A percentile compares a stretch with the other conserved stretches of the same genome.
phyloP scores from a whole-genome alignment of 305 asterid genomes.

The Solanum hybrid region DNA sequence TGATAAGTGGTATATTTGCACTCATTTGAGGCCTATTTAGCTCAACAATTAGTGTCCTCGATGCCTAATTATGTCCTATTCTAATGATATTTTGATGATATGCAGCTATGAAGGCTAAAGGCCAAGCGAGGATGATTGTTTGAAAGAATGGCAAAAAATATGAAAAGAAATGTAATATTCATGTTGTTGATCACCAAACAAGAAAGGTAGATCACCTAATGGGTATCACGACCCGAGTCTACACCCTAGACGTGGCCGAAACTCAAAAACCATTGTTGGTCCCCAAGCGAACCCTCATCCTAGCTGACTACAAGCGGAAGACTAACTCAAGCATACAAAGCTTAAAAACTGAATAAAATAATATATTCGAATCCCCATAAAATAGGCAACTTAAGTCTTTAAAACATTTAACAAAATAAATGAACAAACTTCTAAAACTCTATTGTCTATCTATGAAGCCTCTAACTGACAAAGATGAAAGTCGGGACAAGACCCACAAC shows the following conservation, averaged over 20 bases:
- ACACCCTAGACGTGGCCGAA: background rate
- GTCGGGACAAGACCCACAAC: background rate
- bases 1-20: background rate
- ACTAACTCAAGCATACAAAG: background rate
- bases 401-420: background rate
- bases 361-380: background rate
- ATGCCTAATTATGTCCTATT: background rate
- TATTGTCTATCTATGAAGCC: background rate
- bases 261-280: background rate
- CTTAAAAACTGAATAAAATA: background rate
- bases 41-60: background rate
- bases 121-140: background rate
- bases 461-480: background rate
- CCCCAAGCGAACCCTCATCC: background rate
- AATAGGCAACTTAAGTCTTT: background rate
- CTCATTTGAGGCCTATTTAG: background rate
- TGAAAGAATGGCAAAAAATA: background rate
- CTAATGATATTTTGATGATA: background rate
- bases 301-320: background rate
- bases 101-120: background rate
- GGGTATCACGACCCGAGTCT: background rate
- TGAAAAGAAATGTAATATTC: background rate
- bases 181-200: background rate
- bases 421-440: background rate
- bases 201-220: background rate